Base-by-base conservation (phyloP, 2,329 filamentous ascomycete genomes). In the Coleophoma crateriformis region DNA sequence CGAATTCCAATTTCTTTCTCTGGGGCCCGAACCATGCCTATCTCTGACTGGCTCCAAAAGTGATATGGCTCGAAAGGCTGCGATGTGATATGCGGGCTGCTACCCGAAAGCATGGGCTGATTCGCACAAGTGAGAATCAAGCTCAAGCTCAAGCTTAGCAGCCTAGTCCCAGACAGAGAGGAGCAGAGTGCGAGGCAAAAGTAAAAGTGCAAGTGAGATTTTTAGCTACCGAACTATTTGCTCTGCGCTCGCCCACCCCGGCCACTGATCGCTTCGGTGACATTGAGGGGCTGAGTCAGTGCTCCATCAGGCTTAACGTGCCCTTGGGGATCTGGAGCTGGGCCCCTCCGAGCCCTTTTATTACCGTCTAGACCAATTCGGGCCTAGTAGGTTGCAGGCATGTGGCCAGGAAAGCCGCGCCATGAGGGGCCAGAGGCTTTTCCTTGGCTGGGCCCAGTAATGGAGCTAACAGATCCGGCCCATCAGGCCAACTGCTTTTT, bases 341-440 rank as follows among this genome's bases (percentile, higher is more conserved):
- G 27, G 22, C 17, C n/a, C 20, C 46, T 33, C 46, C 46, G 33
- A 27, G 33, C 33, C 12, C 17, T 35, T 37, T 20, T 33, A 22
- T 44, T 35, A 20, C 12, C 38, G 38, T 14, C 22, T 40, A 17
- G 33, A 32, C 39, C 45, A n/a, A 11, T 33, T 40, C 32, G 15
- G 41, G 41, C 41, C 14, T 8, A 3, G 46, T 19, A 14, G 19
- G 10, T 33, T 49, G 40, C 42, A 42, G 43, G 45, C 33, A 34
- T 33, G 46, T 34, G 27, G 46, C 53, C 53, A 46, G 50, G 47
- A 51, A 51, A 47, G 35, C 22, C 33, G 51, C 27, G 39, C 48
- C 50, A 51, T 48, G 47, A 33, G 40, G 49, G 55, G 47, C 50
- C 52, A 56, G 50, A 57, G 50, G 50, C 46, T 47, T 53, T 52